Percentiles rank a stretch among this genome's conserved stretches.
These are phyloP conservation scores for Suhomyces sp. DNA, from an alignment of 805 yeast genomes.

Conservation along the genomic window DNA sequence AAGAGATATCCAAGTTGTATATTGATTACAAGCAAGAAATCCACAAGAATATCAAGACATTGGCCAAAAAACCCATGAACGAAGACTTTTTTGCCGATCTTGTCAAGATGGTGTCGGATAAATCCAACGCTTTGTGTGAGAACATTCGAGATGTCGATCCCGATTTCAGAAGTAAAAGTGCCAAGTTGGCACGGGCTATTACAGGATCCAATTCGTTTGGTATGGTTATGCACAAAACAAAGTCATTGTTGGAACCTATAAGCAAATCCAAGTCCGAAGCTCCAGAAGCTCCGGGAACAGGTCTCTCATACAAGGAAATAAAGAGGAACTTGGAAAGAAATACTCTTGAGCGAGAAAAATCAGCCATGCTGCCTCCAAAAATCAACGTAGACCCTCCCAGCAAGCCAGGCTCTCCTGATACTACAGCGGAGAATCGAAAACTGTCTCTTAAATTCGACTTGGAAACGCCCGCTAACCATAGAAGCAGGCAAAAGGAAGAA, in stretches of 20 bases:
- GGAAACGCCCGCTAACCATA: constrained; percentile 15
- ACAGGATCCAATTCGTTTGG: constrained; percentile 44
- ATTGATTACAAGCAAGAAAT: constrained; percentile 25
- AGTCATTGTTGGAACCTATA: constrained; percentile 36
- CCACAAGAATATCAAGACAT: constrained; percentile 7
- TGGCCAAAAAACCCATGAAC: constrained; percentile 17
- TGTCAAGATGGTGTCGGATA: constrained; percentile 30
- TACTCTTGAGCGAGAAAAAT: constrained; percentile 5
- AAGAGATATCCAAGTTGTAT: constrained; percentile 36
- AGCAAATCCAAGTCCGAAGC: constrained; percentile 10
- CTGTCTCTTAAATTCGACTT: constrained; percentile 31
- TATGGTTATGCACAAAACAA: constrained; percentile 38
- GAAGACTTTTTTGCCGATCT: constrained; percentile 29
- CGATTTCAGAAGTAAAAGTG: constrained; percentile 39
- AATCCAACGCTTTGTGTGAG: constrained; percentile 31
- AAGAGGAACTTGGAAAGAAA: constrained; percentile 20
- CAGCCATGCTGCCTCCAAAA: constrained; percentile 6
- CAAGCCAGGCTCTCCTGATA: neutral
- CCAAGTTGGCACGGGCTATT: constrained; percentile 39
- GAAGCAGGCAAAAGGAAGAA: constrained; percentile 8
- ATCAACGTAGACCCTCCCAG: neutral
- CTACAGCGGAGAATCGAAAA: constrained; percentile 19
- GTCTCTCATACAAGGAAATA: constrained; percentile 32
- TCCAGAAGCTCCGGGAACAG: neutral
- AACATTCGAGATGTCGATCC: constrained; percentile 37